These are phyloP conservation scores for Ramaria sp. DNA, from an alignment of 768 basidiomycete species.

Conservation along the genomic window DNA sequence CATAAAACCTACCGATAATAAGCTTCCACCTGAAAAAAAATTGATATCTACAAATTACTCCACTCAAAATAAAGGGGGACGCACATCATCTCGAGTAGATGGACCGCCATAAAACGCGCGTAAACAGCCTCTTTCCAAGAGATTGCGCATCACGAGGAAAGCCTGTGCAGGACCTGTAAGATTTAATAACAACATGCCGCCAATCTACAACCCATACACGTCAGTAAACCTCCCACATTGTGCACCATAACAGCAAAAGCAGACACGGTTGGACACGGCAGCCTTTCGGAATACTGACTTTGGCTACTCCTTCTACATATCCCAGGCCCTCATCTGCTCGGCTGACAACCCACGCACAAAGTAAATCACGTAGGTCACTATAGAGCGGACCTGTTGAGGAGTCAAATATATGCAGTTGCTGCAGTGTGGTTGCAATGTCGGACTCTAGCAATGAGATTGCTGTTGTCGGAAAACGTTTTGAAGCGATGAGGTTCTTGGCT, in stretches of 20 bases:
- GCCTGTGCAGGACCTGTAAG: constrained; percentile 60
- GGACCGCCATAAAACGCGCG: constrained; percentile 75
- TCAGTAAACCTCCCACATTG: constrained; percentile 9
- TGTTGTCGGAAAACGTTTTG: constrained; percentile 55
- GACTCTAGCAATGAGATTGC: constrained; percentile 57
- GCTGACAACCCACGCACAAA: constrained; percentile 82
- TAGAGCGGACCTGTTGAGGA: constrained; percentile 70
- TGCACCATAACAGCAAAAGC: background rate
- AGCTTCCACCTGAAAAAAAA: constrained; percentile 61
- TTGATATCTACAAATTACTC: background rate
- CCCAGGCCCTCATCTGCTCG: constrained; percentile 75
- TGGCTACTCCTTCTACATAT: constrained; percentile 58
- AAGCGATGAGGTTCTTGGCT: constrained; percentile 58
- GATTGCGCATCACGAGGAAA: constrained; percentile 76
- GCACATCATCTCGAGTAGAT: constrained; percentile 66
- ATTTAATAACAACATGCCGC: constrained; percentile 79
- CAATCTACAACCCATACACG: constrained; percentile 32
- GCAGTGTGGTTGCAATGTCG: constrained; percentile 66
- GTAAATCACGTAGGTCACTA: constrained; percentile 70
- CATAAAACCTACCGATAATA: constrained; percentile 61
- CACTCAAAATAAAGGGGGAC: constrained; percentile 17
- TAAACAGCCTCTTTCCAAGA: constrained; percentile 77
- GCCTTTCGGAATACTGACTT: constrained; percentile 12
- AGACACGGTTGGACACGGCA: too few species aligned
- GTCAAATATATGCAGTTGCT: constrained; percentile 71